phyloP scores from a whole-genome alignment of 2,329 filamentous ascomycete genomes.

The Leptographium flavum region DNA sequence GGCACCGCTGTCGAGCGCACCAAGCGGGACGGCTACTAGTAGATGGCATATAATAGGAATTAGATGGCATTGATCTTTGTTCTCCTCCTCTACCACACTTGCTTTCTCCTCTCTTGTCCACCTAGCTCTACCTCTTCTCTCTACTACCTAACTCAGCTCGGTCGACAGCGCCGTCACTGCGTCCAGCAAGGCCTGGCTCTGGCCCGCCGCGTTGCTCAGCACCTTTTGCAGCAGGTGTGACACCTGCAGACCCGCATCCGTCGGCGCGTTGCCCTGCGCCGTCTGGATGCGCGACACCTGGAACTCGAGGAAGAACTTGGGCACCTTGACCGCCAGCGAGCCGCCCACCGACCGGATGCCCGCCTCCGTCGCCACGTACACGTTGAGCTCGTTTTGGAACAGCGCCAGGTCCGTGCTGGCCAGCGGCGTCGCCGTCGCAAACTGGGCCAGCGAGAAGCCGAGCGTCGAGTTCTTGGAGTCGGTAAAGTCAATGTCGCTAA shows the following conservation, averaged over 20 bases:
- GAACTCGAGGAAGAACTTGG: constrained; percentile 48
- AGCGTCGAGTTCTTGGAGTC: constrained; percentile 32
- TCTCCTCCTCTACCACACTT: not conserved
- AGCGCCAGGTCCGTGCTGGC: constrained; percentile 31
- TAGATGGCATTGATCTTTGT: not conserved
- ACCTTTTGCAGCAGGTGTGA: constrained; percentile 45
- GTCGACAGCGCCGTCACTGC: constrained; percentile 31
- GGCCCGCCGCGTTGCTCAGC: constrained; percentile 35
- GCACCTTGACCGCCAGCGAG: constrained; percentile 41
- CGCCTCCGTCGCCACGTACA: constrained; percentile 45
- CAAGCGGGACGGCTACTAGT: constrained; percentile 7
- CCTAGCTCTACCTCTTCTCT: not conserved
- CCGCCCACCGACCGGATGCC: constrained; percentile 40
- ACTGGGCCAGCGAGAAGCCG: constrained; percentile 36
- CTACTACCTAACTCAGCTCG: constrained; percentile 7
- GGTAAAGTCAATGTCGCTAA: constrained; percentile 42
- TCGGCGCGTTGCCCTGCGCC: constrained; percentile 39
- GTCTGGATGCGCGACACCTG: constrained; percentile 45
- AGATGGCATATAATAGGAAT: no score
- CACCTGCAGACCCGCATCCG: constrained; percentile 35
- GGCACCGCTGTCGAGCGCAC: constrained; percentile 7
- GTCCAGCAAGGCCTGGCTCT: constrained; percentile 32
- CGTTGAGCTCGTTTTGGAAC: constrained; percentile 39
- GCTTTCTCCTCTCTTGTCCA: not conserved
- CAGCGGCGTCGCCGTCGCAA: constrained; percentile 35